These are phyloP conservation scores for Podaxis mareebaensis DNA, from an alignment of 768 basidiomycete species.

Conservation along the genomic window DNA sequence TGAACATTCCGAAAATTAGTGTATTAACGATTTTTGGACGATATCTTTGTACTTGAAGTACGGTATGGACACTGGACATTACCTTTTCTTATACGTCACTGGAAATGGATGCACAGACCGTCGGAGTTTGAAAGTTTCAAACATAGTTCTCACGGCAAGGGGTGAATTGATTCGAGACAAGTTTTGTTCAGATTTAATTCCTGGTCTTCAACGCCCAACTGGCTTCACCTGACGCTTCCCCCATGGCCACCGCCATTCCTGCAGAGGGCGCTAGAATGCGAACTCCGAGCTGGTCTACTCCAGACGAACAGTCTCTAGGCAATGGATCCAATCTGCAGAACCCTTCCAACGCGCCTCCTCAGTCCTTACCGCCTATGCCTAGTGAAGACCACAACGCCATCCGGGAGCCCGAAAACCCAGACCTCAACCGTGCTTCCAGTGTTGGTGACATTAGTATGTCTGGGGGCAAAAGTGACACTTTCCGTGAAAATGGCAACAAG, in stretches of 20 bases:
- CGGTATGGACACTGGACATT: neutral
- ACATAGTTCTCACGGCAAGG: neutral
- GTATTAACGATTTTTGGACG: neutral
- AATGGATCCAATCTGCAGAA: constrained; percentile 44
- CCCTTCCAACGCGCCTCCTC: constrained; percentile 15
- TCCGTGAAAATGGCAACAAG: constrained; percentile 72
- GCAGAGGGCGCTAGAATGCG: constrained; percentile 34
- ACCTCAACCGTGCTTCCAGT: constrained; percentile 54
- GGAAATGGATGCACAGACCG: constrained; percentile 14
- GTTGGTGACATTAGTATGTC: constrained; percentile 42
- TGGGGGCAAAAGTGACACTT: constrained; percentile 46
- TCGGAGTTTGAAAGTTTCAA: constrained; percentile 22
- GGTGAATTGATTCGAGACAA: constrained; percentile 1
- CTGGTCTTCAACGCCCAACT: neutral
- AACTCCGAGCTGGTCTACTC: constrained; percentile 51
- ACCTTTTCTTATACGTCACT: constrained; percentile 3
- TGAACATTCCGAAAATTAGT: neutral
- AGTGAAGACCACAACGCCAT: constrained; percentile 44
- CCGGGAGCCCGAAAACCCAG: constrained; percentile 50
- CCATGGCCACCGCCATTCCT: constrained; percentile 34
- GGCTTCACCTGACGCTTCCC: constrained; percentile 14
- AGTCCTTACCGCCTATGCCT: constrained; percentile 47
- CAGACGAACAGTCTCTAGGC: constrained; percentile 48
- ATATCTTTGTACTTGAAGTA: neutral
- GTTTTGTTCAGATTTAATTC: neutral